phyloP scores from a whole-genome alignment of 306 rosid species.

The Astragalus glycyphyllos region DNA sequence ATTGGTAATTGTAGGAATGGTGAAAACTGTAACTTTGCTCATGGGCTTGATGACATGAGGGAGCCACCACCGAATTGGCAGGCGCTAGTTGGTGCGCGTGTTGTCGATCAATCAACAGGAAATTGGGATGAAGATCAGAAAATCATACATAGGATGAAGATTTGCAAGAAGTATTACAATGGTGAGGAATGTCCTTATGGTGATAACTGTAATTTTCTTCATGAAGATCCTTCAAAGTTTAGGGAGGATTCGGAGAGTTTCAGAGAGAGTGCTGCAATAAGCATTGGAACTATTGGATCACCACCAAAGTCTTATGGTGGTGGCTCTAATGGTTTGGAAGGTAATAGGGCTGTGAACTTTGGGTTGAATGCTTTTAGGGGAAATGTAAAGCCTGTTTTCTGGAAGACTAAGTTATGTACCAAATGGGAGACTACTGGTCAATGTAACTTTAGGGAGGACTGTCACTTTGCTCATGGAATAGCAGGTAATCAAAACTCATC shows the following conservation, averaged over 20 bases:
- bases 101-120: conserved; percentile 54
- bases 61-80: conserved; percentile 99
- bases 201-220: conserved; percentile 87
- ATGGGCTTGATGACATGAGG: conserved; percentile 83
- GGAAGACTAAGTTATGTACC: conserved; percentile 86
- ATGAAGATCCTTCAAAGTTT: conserved; percentile 83
- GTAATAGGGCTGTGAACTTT: conserved; percentile 43
- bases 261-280: conserved; percentile 80
- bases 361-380: conserved; percentile 48
- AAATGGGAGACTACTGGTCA: conserved; percentile 78
- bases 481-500: conserved; percentile 59
- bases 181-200: conserved; percentile 98
- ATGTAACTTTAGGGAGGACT: conserved; percentile 77
- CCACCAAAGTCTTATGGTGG: conserved; percentile 53
- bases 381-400: conserved; percentile 55
- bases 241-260: conserved; percentile 70
- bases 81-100: conserved; percentile 66
- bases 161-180: conserved; percentile 87
- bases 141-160: conserved; percentile 89
- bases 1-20: conserved; percentile 83
- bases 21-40: conserved; percentile 89
- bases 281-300: conserved; percentile 70
- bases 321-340: conserved; percentile 53
- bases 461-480: conserved; percentile 95
- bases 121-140: conserved; percentile 88